Conservation (phyloP, 768 basidiomycete genomes). For the Termitomyces sp. region DNA sequence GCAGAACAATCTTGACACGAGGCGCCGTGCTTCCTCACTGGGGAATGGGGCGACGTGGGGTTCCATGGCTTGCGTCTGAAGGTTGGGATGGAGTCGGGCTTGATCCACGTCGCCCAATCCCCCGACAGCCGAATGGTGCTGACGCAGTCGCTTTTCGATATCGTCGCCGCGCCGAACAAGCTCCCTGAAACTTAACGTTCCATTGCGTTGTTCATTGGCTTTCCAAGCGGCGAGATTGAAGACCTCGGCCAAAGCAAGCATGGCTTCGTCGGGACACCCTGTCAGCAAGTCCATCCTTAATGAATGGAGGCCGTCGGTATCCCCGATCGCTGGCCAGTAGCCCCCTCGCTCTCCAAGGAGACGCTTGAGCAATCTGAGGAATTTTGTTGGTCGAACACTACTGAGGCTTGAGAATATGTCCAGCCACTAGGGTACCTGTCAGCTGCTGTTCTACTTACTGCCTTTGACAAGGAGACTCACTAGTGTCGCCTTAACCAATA, state of each 20-base stretch:
- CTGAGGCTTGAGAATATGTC: slow-evolving; percentile 73
- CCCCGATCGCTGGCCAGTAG: slow-evolving; percentile 40
- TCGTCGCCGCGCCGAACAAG: slow-evolving; percentile 69
- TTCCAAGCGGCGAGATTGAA: slow-evolving; percentile 79
- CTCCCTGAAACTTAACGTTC: slow-evolving; percentile 69
- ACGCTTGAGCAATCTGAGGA: slow-evolving; percentile 61
- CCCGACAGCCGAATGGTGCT: slow-evolving; percentile 31
- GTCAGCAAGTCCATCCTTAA: slow-evolving; percentile 65
- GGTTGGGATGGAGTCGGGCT: slow-evolving; percentile 38
- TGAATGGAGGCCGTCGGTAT: slow-evolving; percentile 32
- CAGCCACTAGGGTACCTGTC: slow-evolving; percentile 53
- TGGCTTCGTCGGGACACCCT: slow-evolving; percentile 76
- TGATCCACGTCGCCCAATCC: slow-evolving; percentile 29
- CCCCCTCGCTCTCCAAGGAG: slow-evolving; percentile 52
- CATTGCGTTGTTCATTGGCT: slow-evolving; percentile 54
- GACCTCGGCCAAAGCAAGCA: slow-evolving; percentile 73
- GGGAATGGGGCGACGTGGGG: slow-evolving; percentile 27
- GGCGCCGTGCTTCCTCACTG: slow-evolving; percentile 42
- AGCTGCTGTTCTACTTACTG: slow-evolving; percentile 11
- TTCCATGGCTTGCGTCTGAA: slow-evolving; percentile 28
- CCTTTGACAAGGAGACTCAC: slow-evolving; percentile 40
- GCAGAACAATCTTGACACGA: slow-evolving; percentile 56
- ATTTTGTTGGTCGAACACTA: slow-evolving; percentile 57
- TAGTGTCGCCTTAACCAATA: slow-evolving; percentile 68
- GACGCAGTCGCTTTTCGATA: slow-evolving; percentile 64